Conservation (phyloP, 1,284 basidiomycete genomes). For the Sutorius eximius region DNA sequence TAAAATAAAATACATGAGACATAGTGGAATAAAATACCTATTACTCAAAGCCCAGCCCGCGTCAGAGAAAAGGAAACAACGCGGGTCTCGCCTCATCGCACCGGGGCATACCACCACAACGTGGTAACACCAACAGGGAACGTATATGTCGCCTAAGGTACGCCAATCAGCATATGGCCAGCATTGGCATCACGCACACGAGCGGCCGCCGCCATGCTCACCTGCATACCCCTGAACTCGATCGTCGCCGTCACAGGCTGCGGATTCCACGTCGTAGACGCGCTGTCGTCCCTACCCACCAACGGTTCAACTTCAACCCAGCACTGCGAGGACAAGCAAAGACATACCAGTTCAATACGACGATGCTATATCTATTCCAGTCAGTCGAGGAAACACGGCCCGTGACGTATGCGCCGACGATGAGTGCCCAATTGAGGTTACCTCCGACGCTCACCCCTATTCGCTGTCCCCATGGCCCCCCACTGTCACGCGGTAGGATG, state of each 20-base stretch:
- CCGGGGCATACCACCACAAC: slow-evolving; percentile 37
- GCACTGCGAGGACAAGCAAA: slow-evolving; percentile 3
- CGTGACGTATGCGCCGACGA: slow-evolving; percentile 66
- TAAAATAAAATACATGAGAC: background rate
- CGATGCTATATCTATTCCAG: slow-evolving; percentile 64
- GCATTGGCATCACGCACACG: background rate
- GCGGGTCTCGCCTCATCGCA: slow-evolving; percentile 6
- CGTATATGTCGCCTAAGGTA: slow-evolving; percentile 36
- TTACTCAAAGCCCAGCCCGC: too few species aligned
- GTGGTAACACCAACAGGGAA: slow-evolving; percentile 44
- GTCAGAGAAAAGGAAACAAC: background rate
- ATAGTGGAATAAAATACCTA: too few species aligned
- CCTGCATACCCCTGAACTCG: slow-evolving; percentile 68
- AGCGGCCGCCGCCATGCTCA: slow-evolving; percentile 19
- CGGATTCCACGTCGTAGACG: slow-evolving; percentile 57
- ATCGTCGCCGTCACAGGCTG: slow-evolving; percentile 63
- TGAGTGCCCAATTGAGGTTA: slow-evolving; percentile 53
- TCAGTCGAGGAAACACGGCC: slow-evolving; percentile 52
- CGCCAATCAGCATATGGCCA: background rate
- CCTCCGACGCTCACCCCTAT: slow-evolving; percentile 65
- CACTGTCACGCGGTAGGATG: slow-evolving; percentile 62
- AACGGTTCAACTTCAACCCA: background rate
- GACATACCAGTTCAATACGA: slow-evolving; percentile 62
- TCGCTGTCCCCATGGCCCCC: slow-evolving; percentile 67
- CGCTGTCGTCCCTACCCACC: slow-evolving; percentile 48